phyloP scores from a whole-genome alignment of 345 rosid genomes.

The Laguncularia racemosa region DNA sequence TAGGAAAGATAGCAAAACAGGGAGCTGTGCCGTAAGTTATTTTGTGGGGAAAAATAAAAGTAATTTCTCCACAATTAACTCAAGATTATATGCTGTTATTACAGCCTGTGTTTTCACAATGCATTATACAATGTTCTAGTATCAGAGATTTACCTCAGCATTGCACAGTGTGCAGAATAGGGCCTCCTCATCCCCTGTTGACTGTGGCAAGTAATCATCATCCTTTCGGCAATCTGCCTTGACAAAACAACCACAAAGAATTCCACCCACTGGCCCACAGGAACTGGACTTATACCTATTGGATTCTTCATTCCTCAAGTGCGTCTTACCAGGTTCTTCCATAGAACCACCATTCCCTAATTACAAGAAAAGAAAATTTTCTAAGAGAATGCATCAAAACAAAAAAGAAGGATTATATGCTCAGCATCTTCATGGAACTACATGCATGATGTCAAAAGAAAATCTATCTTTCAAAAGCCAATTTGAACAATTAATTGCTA shows the following conservation, averaged over 20 bases:
- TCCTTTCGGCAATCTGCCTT: slow-evolving; percentile 69
- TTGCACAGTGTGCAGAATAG: slow-evolving; percentile 87
- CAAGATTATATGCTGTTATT: too few relatives aligned
- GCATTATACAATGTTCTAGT: neutral
- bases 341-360: slow-evolving; percentile 41
- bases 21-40: too few relatives aligned
- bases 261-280: slow-evolving; percentile 37
- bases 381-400: neutral
- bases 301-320: slow-evolving; percentile 29
- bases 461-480: too few relatives aligned
- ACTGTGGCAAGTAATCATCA: slow-evolving; percentile 33
- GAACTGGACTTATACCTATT: slow-evolving; percentile 34
- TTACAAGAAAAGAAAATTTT: slow-evolving; percentile 7
- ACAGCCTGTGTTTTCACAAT: neutral
- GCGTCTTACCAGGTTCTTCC: slow-evolving; percentile 45
- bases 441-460: too few relatives aligned
- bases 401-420: neutral
- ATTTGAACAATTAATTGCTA: too few relatives aligned
- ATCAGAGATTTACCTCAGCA: slow-evolving; percentile 55
- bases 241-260: slow-evolving; percentile 59
- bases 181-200: slow-evolving; percentile 59
- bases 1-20: too few relatives aligned
- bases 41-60: too few relatives aligned
- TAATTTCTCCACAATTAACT: too few relatives aligned
- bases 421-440: neutral